phyloP scores from a whole-genome alignment of 495 filamentous ascomycete species.

The Xylaria grammica region DNA sequence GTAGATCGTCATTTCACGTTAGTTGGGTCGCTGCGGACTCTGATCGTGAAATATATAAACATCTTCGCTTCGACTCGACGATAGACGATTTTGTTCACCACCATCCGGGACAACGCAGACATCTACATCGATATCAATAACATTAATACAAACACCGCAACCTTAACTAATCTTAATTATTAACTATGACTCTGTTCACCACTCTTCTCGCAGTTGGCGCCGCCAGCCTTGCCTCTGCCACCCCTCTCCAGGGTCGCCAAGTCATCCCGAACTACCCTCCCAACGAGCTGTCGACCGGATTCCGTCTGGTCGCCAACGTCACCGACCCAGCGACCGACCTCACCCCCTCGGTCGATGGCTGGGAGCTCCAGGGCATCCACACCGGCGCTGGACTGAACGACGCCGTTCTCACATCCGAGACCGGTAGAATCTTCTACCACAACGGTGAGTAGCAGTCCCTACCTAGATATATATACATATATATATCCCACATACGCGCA shows the following conservation, averaged over 20 bases:
- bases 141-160: not conserved
- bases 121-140: not conserved
- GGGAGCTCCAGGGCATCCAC: constrained; percentile 33
- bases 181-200: constrained; percentile 8
- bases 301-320: constrained; percentile 38
- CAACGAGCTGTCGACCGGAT: constrained; percentile 29
- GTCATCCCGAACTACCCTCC: constrained; percentile 15
- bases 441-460: constrained; percentile 27
- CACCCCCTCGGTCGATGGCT: constrained; percentile 32
- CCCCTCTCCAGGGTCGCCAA: constrained; percentile 2
- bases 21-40: too few species aligned
- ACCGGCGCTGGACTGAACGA: constrained; percentile 39
- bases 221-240: constrained; percentile 15
- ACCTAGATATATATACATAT: not conserved
- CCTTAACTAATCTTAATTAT: not conserved
- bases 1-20: constrained; percentile 11
- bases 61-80: not conserved
- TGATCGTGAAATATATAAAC: constrained; percentile 19
- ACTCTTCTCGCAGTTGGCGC: constrained; percentile 10
- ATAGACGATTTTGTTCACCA: not conserved
- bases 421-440: constrained; percentile 40
- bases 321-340: constrained; percentile 32
- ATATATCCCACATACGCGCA: not conserved
- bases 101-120: not conserved
- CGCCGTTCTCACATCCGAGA: constrained; percentile 29